Base-by-base conservation (phyloP, 2,329 filamentous ascomycete species). In the Hypoxylon sp. region DNA sequence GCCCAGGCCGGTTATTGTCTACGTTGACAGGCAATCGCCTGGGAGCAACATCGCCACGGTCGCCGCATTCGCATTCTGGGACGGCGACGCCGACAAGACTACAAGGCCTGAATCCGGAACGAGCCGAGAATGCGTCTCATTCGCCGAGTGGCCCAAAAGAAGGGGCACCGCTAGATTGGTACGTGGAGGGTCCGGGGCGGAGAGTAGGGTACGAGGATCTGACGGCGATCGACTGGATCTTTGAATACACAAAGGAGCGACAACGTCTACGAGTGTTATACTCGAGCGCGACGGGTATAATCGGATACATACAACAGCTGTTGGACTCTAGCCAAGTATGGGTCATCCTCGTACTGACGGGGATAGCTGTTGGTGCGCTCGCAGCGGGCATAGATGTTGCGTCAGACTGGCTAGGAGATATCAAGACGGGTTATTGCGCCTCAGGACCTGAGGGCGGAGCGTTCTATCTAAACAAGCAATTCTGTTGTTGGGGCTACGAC, bases 161-260 rank as follows among this genome's bases (percentile, higher is more conserved):
- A 73, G 83, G 81, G 57, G 76, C 78, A 31, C 80, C 85, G 3
- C 79, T 86, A 50, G 95, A 98, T 79, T 98, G 95, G 95, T 92
- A 97, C 77, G 87, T 91, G 52, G 95, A 98, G 80, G 94, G 93
- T 0, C 94, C 93, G 0, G 94, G 94, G 1, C 89, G 93, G 58
- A 89, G 96, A 76, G 94, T 98, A 39, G 95, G 93, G 60, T 99
- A 99, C 82, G 95, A 98, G 77, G 92, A 99, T 81, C 85, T 98
- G 79, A 98, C 95, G 15, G 95, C 96, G 65, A 99, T 99, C 79
- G 96, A 99, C 83, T 99, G 96, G 96, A 98, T 98, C 77, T 98
- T 97, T 75, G 96, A 99, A 80, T 97, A 98, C 78, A 96, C 93
- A 57, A 98, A 98, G 80, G 96, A 99, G 82, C 89, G 96, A 19